These are phyloP conservation scores for Vinca minor DNA, from an alignment of 257 asterid genomes.

Conservation along the genomic window DNA sequence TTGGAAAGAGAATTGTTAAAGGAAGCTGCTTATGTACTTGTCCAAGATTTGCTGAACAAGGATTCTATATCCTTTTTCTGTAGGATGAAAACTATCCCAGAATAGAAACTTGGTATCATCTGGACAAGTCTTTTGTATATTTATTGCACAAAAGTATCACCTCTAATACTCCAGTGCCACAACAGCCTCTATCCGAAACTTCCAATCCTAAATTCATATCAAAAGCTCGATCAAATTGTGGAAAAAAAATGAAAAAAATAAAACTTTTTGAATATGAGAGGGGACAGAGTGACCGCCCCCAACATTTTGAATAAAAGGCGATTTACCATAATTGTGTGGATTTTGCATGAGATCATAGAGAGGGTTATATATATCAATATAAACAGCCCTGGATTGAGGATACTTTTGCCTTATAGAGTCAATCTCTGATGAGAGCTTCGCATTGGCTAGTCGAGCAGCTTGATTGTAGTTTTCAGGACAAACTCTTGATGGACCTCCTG, in stretches of 20 bases:
- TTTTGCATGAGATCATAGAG: slow-evolving; percentile 22
- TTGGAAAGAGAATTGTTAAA: background rate
- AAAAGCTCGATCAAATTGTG: background rate
- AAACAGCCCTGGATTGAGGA: slow-evolving; percentile 18
- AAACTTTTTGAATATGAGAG: too few relatives aligned
- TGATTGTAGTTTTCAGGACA: slow-evolving; percentile 29
- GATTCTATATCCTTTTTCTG: slow-evolving; percentile 26
- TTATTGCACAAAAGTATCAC: slow-evolving; percentile 22
- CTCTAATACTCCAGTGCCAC: slow-evolving; percentile 33
- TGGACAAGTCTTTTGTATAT: slow-evolving; percentile 20
- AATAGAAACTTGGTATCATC: slow-evolving; percentile 24
- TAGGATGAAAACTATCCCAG: slow-evolving; percentile 43
- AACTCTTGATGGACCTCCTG: slow-evolving; percentile 23
- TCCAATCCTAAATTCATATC: slow-evolving; percentile 22
- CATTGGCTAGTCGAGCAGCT: slow-evolving; percentile 32
- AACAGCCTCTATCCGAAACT: slow-evolving; percentile 33
- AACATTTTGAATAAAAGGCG: too few relatives aligned
- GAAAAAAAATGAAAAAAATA: too few relatives aligned
- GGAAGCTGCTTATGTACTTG: background rate
- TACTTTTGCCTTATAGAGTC: slow-evolving; percentile 15
- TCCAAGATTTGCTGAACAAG: slow-evolving; percentile 7
- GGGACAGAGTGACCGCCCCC: too few relatives aligned
- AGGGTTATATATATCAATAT: slow-evolving; percentile 23
- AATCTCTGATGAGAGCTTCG: slow-evolving; percentile 23
- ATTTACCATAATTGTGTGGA: slow-evolving; percentile 32